A percentile compares a stretch with the other conserved stretches of the same genome.
Conservation (phyloP, 306 rosid genomes). For the Cucumis cinereus region DNA sequence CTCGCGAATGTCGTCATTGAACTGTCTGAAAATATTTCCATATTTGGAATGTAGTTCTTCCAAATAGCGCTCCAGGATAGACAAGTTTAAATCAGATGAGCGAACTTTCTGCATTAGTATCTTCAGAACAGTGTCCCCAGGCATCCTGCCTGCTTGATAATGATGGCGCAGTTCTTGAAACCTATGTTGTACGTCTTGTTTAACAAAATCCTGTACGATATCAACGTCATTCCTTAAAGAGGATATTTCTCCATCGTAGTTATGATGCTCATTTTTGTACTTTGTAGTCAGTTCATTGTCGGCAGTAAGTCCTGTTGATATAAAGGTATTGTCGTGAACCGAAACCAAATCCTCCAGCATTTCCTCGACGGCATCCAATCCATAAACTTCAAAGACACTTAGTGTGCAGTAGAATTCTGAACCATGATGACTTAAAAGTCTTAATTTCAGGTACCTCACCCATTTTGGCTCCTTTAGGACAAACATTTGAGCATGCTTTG, state of each 20-base stretch:
- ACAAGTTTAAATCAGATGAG: slow-evolving; percentile 58
- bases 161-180: slow-evolving; percentile 61
- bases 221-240: slow-evolving; percentile 22
- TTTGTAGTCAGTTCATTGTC: slow-evolving; percentile 32
- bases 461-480: slow-evolving; percentile 77
- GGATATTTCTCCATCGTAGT: slow-evolving; percentile 17
- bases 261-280: slow-evolving; percentile 26
- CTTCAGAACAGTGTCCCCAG: slow-evolving; percentile 94
- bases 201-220: slow-evolving; percentile 33
- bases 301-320: slow-evolving; percentile 31
- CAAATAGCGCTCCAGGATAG: slow-evolving; percentile 68
- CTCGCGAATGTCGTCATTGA: slow-evolving; percentile 48
- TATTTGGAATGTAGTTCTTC: slow-evolving; percentile 72
- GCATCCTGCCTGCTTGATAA: slow-evolving; percentile 89
- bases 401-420: slow-evolving; percentile 85
- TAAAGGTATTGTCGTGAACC: slow-evolving; percentile 28
- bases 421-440: slow-evolving; percentile 72
- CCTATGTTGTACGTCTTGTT: slow-evolving; percentile 33
- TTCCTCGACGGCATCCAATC: slow-evolving; percentile 92
- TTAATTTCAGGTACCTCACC: slow-evolving; percentile 85
- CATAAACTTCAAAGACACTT: slow-evolving; percentile 61
- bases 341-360: slow-evolving; percentile 88
- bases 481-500: slow-evolving; percentile 64
- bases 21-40: slow-evolving; percentile 53
- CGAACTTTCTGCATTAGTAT: slow-evolving; percentile 93